Conservation (phyloP, 305 asterid genomes). For the Fraxinus nigra region DNA sequence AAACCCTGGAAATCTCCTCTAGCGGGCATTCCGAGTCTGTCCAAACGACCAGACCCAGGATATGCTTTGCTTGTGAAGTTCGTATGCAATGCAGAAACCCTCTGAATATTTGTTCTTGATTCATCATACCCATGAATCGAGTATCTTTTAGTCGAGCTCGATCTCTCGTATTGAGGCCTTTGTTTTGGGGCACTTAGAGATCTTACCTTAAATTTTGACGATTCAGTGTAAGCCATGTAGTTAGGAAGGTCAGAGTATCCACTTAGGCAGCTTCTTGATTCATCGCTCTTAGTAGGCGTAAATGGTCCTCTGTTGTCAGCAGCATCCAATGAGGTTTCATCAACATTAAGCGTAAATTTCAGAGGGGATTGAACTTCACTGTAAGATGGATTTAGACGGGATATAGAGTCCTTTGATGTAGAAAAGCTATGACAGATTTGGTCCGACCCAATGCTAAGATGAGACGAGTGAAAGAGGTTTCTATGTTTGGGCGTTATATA, state of each 20-base stretch:
- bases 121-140: conserved; percentile 57
- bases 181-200: conserved; percentile 85
- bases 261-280: conserved; percentile 58
- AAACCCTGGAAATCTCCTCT: conserved; percentile 39
- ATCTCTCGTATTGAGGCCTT: conserved; percentile 64
- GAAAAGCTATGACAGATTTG: conserved; percentile 58
- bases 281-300: conserved; percentile 76
- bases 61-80: conserved; percentile 57
- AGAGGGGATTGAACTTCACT: conserved; percentile 61
- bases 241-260: conserved; percentile 67
- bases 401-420: conserved; percentile 56
- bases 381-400: conserved; percentile 47
- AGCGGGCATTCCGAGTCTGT: conserved; percentile 72
- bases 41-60: conserved; percentile 87
- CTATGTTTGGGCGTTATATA: conserved; percentile 32
- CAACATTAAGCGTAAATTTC: conserved; percentile 33
- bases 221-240: conserved; percentile 80
- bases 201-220: conserved; percentile 74
- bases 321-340: conserved; percentile 48
- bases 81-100: conserved; percentile 38
- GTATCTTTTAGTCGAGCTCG: conserved; percentile 61
- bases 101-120: conserved; percentile 38
- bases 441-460: conserved; percentile 53
- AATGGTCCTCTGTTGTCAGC: conserved; percentile 50
- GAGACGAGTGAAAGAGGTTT: conserved; percentile 55